A percentile compares a stretch with the other conserved stretches of the same genome.
These are phyloP conservation scores for Backusella parvicylindrica DNA, from an alignment of 192 early-diverging fungal genomes.

Conservation along the genomic window DNA sequence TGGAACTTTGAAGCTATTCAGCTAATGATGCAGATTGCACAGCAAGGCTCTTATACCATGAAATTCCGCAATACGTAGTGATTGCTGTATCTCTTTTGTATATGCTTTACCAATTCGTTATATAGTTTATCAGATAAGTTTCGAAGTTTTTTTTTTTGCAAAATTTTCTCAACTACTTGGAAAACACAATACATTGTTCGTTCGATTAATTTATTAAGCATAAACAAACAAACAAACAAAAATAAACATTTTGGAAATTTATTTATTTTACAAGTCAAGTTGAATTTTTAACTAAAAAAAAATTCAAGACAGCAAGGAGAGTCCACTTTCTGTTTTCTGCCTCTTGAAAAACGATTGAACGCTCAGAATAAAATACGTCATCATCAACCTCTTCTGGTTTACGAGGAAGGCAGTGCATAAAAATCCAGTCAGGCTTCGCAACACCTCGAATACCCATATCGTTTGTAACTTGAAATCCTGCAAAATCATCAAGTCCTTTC, in stretches of 20 bases:
- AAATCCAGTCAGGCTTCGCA: slow-evolving; percentile 87
- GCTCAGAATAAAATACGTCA: slow-evolving; percentile 86
- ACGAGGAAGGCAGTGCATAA: slow-evolving; percentile 97
- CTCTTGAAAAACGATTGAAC: slow-evolving; percentile 94
- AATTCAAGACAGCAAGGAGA: slow-evolving; percentile 76
- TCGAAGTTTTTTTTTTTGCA: too few species aligned
- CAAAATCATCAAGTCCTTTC: slow-evolving; percentile 74
- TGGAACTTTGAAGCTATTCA: background rate
- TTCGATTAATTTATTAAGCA: background rate
- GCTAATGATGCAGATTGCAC: background rate
- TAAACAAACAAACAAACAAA: background rate
- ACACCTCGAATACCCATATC: slow-evolving; percentile 71
- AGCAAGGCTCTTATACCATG: too few species aligned
- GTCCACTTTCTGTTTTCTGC: slow-evolving; percentile 99
- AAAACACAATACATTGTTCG: too few species aligned
- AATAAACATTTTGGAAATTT: background rate
- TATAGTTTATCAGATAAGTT: too few species aligned
- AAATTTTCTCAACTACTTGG: too few species aligned
- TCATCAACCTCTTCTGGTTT: slow-evolving; percentile 97
- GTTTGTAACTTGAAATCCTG: slow-evolving; percentile 83
- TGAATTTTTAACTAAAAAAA: slow-evolving; percentile 53
- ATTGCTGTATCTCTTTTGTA: too few species aligned
- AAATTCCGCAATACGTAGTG: too few species aligned
- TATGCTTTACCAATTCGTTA: too few species aligned
- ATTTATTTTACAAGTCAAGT: slow-evolving; percentile 17